Evolutionary conservation across 2,329 filamentous ascomycete genomes (phyloP).

Genomic region (Phaeosphaeriaceae sp.): DNA sequence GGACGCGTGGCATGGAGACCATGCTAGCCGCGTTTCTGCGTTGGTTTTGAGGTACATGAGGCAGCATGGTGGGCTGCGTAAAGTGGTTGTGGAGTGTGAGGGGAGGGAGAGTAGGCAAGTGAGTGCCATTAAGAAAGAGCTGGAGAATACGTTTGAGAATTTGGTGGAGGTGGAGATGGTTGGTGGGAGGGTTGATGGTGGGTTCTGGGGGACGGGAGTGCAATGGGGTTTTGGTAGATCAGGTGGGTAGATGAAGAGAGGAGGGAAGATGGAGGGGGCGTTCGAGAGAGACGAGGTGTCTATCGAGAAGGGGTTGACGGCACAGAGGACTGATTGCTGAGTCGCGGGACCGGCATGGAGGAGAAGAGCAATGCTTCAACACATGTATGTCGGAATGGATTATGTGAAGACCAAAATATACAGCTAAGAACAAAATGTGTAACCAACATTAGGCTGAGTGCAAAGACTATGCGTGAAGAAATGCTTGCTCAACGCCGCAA

Average conservation of each 20-base stretch:
- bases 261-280: background rate
- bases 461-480: background rate
- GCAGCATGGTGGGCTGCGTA: background rate
- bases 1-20: background rate
- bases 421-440: background rate
- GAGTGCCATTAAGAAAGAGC: background rate
- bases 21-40: background rate
- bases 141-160: background rate
- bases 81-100: background rate
- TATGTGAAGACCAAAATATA: background rate
- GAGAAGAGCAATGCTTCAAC: background rate
- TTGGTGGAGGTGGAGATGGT: background rate
- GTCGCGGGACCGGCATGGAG: too few species aligned
- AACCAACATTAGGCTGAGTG: background rate
- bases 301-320: too few species aligned
- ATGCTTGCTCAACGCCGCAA: background rate
- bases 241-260: background rate
- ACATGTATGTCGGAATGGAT: background rate
- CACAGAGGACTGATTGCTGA: too few species aligned
- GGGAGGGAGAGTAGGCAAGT: background rate
- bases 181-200: background rate
- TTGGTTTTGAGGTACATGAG: background rate
- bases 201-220: background rate
- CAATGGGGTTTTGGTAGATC: background rate
- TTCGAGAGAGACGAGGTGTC: too few species aligned